A percentile compares a stretch with the other conserved stretches of the same genome.
phyloP scores from a whole-genome alignment of 2,329 filamentous ascomycete genomes.

The Diaporthe nobilis region DNA sequence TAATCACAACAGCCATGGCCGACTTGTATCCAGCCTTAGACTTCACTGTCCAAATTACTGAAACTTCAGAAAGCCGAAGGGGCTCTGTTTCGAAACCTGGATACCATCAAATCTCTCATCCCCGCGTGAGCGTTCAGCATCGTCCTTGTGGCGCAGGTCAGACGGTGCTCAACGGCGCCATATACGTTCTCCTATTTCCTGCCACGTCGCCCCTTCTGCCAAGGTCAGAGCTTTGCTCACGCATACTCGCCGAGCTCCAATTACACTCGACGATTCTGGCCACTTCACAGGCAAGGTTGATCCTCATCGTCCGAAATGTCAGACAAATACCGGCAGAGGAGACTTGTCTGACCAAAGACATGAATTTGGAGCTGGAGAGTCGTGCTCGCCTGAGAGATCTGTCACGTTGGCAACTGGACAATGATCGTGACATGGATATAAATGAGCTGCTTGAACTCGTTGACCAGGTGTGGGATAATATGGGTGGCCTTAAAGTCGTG shows the following conservation, averaged over 20 bases:
- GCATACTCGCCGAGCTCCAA: constrained; percentile 42
- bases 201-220: not conserved
- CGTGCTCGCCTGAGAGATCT: constrained; percentile 38
- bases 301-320: constrained; percentile 49
- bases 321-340: constrained; percentile 46
- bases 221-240: not conserved
- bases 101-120: not conserved
- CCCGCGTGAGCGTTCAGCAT: not conserved
- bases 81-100: not conserved
- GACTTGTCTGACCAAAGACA: constrained; percentile 42
- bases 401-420: constrained; percentile 50
- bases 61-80: not conserved
- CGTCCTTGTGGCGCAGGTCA: not conserved
- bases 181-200: not conserved
- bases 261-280: constrained; percentile 51
- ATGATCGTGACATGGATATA: constrained; percentile 48
- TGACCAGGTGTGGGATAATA: constrained; percentile 46
- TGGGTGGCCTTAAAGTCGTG: constrained; percentile 46
- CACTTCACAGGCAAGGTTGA: constrained; percentile 44
- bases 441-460: constrained; percentile 49
- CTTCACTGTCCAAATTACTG: not conserved
- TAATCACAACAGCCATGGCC: not conserved
- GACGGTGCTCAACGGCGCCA: not conserved
- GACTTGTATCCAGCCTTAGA: not conserved
- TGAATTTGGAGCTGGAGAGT: constrained; percentile 2